These are phyloP conservation scores for Dendrobium chrysotoxum DNA, from an alignment of 106 monocot species.

Conservation along the genomic window DNA sequence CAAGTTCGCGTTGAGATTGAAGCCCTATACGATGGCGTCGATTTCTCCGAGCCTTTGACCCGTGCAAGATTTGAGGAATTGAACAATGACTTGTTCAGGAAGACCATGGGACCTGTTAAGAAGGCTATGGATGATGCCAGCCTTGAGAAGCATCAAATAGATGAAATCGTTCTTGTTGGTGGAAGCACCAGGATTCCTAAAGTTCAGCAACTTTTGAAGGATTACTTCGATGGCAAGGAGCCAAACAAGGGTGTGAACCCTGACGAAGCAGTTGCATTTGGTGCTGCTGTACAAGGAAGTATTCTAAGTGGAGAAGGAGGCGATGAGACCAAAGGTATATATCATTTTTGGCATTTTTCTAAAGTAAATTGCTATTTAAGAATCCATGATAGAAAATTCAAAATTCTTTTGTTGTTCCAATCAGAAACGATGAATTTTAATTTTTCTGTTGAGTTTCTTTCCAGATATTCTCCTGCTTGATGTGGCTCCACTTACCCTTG, in stretches of 20 bases:
- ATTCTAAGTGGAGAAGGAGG: conserved; percentile 35
- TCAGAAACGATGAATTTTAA: neutral
- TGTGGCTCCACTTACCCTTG: conserved; percentile 29
- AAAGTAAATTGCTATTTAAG: neutral
- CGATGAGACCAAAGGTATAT: conserved; percentile 31
- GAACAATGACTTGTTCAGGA: conserved; percentile 33
- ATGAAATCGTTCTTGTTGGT: conserved; percentile 33
- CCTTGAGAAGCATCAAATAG: conserved; percentile 28
- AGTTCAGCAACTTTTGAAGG: conserved; percentile 36
- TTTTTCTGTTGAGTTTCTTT: neutral
- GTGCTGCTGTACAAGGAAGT: conserved; percentile 29
- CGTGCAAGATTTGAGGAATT: conserved; percentile 26
- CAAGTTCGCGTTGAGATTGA: conserved; percentile 33
- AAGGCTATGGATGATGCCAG: conserved; percentile 33
- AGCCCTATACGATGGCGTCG: conserved; percentile 22
- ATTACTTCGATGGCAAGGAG: conserved; percentile 33
- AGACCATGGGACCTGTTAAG: conserved; percentile 30
- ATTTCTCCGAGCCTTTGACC: conserved; percentile 29
- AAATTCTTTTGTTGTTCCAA: neutral
- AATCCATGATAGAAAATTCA: neutral
- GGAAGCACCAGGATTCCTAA: conserved; percentile 36
- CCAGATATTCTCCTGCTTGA: conserved; percentile 27
- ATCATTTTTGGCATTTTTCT: too few relatives aligned
- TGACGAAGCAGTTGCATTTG: conserved; percentile 28
- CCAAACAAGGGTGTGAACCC: conserved; percentile 33